A percentile compares a stretch with the other conserved stretches of the same genome.
phyloP scores from a whole-genome alignment of 306 rosid species.

The Abrus pulchellus region DNA sequence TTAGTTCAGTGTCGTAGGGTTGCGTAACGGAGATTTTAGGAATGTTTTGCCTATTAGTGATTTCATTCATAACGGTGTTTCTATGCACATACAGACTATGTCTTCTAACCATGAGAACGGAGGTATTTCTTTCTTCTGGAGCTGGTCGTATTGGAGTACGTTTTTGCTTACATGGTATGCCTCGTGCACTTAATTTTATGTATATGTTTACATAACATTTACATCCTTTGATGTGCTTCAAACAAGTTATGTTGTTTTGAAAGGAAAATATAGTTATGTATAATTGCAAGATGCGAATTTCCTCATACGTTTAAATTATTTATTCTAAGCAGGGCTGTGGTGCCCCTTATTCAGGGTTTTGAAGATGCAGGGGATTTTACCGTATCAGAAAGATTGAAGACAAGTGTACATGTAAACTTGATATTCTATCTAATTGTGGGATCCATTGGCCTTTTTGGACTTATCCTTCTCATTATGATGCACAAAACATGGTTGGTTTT shows the following conservation, averaged over 20 bases:
- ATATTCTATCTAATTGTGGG: slow-evolving; percentile 86
- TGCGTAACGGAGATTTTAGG: background rate
- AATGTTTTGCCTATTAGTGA: slow-evolving; percentile 9
- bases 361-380: slow-evolving; percentile 99
- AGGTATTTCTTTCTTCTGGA: slow-evolving; percentile 96
- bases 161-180: slow-evolving; percentile 91
- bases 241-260: background rate
- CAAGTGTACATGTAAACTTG: slow-evolving; percentile 87
- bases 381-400: slow-evolving; percentile 84
- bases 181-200: slow-evolving; percentile 37
- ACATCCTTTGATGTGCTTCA: slow-evolving; percentile 14
- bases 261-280: background rate
- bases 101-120: slow-evolving; percentile 66
- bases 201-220: slow-evolving; percentile 37
- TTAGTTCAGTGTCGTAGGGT: slow-evolving; percentile 1
- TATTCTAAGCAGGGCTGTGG: slow-evolving; percentile 95
- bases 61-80: slow-evolving; percentile 38
- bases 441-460: slow-evolving; percentile 79
- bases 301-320: slow-evolving; percentile 61
- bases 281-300: slow-evolving; percentile 42
- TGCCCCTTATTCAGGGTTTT: slow-evolving; percentile 99
- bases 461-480: slow-evolving; percentile 76
- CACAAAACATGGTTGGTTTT: slow-evolving; percentile 72
- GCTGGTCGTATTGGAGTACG: slow-evolving; percentile 99
- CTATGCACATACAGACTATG: slow-evolving; percentile 62